Conservation (phyloP, 2,329 filamentous ascomycete species). For the Aspergillus quadricinctus region DNA sequence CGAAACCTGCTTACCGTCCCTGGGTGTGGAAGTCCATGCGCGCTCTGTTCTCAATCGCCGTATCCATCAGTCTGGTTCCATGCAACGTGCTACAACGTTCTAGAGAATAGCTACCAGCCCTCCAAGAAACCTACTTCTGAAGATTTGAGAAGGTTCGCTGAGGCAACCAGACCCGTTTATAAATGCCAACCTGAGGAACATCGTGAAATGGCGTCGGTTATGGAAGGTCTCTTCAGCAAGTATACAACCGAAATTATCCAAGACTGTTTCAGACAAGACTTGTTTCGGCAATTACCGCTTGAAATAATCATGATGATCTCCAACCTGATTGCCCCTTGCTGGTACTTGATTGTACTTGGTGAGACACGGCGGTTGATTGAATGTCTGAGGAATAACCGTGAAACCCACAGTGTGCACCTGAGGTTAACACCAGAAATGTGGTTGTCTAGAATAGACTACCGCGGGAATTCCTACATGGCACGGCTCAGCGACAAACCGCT, state of each 20-base stretch:
- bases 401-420: background rate
- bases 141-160: background rate
- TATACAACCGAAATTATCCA: background rate
- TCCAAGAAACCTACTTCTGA: background rate
- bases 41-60: background rate
- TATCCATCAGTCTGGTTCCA: constrained; percentile 1
- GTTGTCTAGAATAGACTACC: background rate
- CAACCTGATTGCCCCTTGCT: constrained; percentile 4
- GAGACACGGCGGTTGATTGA: constrained; percentile 6
- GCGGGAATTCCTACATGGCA: constrained; percentile 2
- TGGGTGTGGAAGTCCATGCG: background rate
- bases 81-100: background rate
- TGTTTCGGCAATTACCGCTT: background rate
- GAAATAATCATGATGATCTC: constrained; percentile 1
- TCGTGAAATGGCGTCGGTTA: background rate
- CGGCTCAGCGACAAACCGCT: constrained; percentile 1
- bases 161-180: background rate
- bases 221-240: constrained; percentile 3
- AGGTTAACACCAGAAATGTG: background rate
- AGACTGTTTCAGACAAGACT: constrained; percentile 1
- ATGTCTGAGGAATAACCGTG: background rate
- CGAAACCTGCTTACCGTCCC: background rate
- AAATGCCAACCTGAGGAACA: background rate
- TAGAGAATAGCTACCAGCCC: background rate
- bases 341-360: constrained; percentile 10